A percentile compares a stretch with the other conserved stretches of the same genome.
phyloP scores from a whole-genome alignment of 1,284 basidiomycete species.

The Sanguinoderma infundibulare region DNA sequence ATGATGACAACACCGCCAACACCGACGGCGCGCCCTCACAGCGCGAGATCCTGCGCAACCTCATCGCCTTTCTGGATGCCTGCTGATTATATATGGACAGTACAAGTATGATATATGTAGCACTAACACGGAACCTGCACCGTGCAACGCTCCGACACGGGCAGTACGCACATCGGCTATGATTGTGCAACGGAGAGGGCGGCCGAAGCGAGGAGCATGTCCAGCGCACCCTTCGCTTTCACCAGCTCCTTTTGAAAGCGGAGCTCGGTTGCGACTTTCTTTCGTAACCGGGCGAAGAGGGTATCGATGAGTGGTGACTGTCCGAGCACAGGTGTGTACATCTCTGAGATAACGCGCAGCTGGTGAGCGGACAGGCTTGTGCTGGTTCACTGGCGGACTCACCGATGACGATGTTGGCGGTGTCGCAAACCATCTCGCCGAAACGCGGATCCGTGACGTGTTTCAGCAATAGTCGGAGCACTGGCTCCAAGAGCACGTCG shows the following conservation, averaged over 20 bases:
- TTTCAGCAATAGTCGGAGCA: constrained; percentile 85
- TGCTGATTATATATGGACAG: constrained; percentile 26
- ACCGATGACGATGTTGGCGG: constrained; percentile 87
- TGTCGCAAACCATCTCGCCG: constrained; percentile 86
- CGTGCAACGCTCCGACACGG: not conserved
- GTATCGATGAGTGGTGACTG: constrained; percentile 94
- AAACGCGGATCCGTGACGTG: constrained; percentile 92
- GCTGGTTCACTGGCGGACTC: constrained; percentile 33
- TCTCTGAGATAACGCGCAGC: constrained; percentile 59
- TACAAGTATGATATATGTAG: constrained; percentile 27
- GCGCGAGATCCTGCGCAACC: constrained; percentile 68
- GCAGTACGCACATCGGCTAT: not conserved
- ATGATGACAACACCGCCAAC: constrained; percentile 47
- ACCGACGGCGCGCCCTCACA: constrained; percentile 53
- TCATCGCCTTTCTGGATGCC: constrained; percentile 67
- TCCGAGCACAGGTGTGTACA: constrained; percentile 90
- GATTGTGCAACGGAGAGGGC: constrained; percentile 40
- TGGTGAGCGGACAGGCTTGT: not conserved
- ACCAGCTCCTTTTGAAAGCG: constrained; percentile 90
- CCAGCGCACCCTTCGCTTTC: constrained; percentile 86
- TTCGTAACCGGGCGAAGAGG: constrained; percentile 82
- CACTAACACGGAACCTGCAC: constrained; percentile 2
- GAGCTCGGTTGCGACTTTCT: constrained; percentile 86
- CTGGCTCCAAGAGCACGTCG: constrained; percentile 92
- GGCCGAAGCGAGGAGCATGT: constrained; percentile 86